Evolutionary conservation across 2,329 filamentous ascomycete species (phyloP), one percentile per base, ranked within the genome.

Genomic region (Aureobasidium uvarum): DNA sequence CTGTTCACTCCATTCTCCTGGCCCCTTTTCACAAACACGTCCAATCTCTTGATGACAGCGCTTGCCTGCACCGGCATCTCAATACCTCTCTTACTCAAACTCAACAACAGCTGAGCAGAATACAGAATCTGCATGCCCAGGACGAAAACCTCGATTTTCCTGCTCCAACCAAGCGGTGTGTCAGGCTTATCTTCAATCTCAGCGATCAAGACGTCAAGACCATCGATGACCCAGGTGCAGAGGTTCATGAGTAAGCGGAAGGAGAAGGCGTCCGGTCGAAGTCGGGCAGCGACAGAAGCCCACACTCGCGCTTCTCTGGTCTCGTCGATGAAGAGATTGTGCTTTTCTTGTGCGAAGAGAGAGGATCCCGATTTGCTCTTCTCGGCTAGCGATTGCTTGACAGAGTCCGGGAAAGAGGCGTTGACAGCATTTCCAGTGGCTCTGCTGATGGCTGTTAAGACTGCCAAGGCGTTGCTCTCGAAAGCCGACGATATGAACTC

Each of bases 301-400:
- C 92, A 97, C n/a, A 86, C 75, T 20, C 82, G 78, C 3, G 87
- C 81, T 75, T 97, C 93, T 55, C 87, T 82, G 6, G 91, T 85
- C 70, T 92, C 88, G 74, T 98, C 94, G 58, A 94, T 81, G 75
- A 91, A 98, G n/a, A 97, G 82, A 74, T 99, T 99, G 74, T 96
- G 92, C 74, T 96, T 93, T 77, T 99, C 95, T 65, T 92, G 84
- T 0, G 85, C 88, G 74, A 99, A 99, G 0, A 99, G 84, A 3
- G 87, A 82, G 68, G 87, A 85, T 72, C 91, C 85, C 70, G 80
- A 77, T 46, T 76, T 75, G 4, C 74, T 71, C 13, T 75, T 73
- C 5, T 75, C 71, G 0, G 70, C 67, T 3, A 83, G 70, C 0
- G 71, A 66, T 5, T 71, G 70, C 18, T 46, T 50, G 43, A 68